Evolutionary conservation across 768 basidiomycete species (phyloP).

Genomic region (Neoboletus magnificus): DNA sequence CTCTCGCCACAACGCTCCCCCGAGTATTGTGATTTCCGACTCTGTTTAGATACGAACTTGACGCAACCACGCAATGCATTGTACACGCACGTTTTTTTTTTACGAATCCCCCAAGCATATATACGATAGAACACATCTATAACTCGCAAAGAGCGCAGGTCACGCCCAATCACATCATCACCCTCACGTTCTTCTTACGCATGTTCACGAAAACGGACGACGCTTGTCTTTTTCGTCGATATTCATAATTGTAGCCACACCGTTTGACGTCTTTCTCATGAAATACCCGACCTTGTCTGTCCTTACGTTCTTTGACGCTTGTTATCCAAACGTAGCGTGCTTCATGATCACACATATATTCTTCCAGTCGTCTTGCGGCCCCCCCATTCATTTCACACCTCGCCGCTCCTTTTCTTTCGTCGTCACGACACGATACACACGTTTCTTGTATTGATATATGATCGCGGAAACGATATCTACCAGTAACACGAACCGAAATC

Average conservation of each 20-base stretch:
- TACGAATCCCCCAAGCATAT: conserved; percentile 19
- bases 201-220: conserved; percentile 15
- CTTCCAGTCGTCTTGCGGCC: no score
- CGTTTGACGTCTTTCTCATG: neutral
- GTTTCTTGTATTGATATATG: no score
- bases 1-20: neutral
- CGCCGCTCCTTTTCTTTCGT: neutral
- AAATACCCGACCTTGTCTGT: conserved; percentile 18
- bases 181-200: conserved; percentile 12
- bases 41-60: conserved; percentile 20
- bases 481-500: no score
- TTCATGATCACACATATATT: no score
- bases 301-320: conserved; percentile 12
- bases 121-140: conserved; percentile 23
- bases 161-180: neutral
- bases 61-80: conserved; percentile 29
- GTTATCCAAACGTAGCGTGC: neutral
- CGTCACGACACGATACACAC: no score
- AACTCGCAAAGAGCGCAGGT: conserved; percentile 9
- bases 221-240: neutral
- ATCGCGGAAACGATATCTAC: no score
- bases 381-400: neutral
- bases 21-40: neutral
- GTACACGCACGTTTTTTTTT: conserved; percentile 19
- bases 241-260: conserved; percentile 12